Conservation (phyloP, 768 basidiomycete species). For the Kwoniella pini region DNA sequence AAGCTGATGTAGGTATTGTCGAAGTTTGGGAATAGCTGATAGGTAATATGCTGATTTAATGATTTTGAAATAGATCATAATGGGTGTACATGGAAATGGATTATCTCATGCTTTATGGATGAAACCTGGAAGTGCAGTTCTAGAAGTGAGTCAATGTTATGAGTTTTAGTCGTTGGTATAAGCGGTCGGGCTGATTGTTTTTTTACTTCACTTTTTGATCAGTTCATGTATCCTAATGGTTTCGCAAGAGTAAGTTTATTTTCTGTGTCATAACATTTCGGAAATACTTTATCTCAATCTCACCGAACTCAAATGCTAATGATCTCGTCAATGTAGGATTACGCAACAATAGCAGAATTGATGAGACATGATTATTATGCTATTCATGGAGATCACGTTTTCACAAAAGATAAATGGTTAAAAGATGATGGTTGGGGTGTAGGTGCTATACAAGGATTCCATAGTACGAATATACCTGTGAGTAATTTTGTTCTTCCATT, state of each 20-base stretch:
- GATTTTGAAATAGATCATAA: conserved; percentile 26
- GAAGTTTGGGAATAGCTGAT: background rate
- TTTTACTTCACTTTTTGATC: background rate
- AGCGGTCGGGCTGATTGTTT: no score
- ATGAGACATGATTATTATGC: conserved; percentile 44
- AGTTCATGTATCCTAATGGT: conserved; percentile 39
- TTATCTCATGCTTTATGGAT: conserved; percentile 44
- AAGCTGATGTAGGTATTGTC: conserved; percentile 26
- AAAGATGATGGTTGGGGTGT: conserved; percentile 29
- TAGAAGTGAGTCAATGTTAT: conserved; percentile 45
- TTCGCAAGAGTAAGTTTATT: conserved; percentile 43
- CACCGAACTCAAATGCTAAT: background rate
- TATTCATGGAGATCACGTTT: conserved; percentile 36
- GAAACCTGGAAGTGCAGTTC: conserved; percentile 37
- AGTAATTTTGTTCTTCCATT: conserved; percentile 6
- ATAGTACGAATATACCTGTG: conserved; percentile 24
- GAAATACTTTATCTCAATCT: background rate
- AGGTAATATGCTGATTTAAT: background rate
- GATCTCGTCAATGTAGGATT: conserved; percentile 29
- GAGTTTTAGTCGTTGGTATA: no score
- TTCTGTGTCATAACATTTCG: no score
- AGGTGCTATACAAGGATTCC: conserved; percentile 21
- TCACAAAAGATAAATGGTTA: conserved; percentile 24
- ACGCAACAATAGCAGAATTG: conserved; percentile 34
- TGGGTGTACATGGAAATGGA: conserved; percentile 49